Evolutionary conservation across 352 stramenopile species (phyloP).

Genomic region (Aphanomyces astaci): DNA sequence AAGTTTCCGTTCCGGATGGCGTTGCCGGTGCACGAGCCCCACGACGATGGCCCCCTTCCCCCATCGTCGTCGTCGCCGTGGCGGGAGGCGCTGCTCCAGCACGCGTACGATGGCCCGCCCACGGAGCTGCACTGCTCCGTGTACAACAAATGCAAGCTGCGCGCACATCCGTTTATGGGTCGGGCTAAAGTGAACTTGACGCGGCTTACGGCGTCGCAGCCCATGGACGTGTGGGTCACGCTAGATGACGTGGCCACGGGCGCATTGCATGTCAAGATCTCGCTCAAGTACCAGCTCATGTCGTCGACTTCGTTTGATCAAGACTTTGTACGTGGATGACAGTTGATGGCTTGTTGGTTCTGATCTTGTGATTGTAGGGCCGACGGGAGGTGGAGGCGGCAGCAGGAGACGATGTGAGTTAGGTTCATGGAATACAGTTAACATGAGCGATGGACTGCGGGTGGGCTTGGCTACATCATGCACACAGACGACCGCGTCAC

Average conservation of each 20-base stretch:
- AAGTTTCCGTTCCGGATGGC: conserved; percentile 67
- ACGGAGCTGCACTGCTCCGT: conserved; percentile 49
- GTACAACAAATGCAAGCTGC: conserved; percentile 74
- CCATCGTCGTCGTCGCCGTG: no score
- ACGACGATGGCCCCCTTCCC: conserved; percentile 35
- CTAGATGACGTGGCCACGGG: conserved; percentile 53
- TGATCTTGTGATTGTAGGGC: background rate
- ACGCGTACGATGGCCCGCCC: conserved; percentile 53
- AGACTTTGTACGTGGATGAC: conserved; percentile 18
- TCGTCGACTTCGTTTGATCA: conserved; percentile 36
- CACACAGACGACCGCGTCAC: no score
- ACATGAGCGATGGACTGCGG: no score
- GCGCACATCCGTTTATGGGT: conserved; percentile 72
- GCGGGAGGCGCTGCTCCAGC: conserved; percentile 52
- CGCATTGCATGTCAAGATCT: conserved; percentile 46
- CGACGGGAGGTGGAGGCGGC: no score
- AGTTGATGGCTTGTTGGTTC: no score
- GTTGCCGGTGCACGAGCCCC: conserved; percentile 55
- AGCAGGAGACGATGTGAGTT: background rate
- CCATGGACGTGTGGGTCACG: conserved; percentile 60
- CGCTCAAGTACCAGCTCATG: conserved; percentile 77
- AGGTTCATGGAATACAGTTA: background rate
- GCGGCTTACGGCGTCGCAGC: conserved; percentile 45
- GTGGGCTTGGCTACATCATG: no score
- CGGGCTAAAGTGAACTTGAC: conserved; percentile 42